Conservation (phyloP, 2,329 filamentous ascomycete species). For the Botrytis aclada region DNA sequence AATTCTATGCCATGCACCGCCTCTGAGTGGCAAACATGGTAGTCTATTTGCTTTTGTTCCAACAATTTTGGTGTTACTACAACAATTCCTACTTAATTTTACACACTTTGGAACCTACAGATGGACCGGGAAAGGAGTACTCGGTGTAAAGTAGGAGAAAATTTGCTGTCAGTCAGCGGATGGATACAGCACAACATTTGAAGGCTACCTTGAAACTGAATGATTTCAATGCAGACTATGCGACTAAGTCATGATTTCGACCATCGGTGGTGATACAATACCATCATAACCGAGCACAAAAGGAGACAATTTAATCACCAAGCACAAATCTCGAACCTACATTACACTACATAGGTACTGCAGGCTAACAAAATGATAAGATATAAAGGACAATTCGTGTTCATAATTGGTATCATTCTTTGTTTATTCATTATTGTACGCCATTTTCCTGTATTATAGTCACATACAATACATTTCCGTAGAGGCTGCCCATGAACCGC, state of each 20-base stretch:
- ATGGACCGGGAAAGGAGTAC: neutral
- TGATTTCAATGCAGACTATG: neutral
- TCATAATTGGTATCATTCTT: neutral
- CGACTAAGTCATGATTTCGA: neutral
- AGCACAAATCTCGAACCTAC: neutral
- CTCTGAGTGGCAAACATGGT: neutral
- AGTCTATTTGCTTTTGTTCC: neutral
- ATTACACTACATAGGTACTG: neutral
- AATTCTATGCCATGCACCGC: neutral
- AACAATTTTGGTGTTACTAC: neutral
- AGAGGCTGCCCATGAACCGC: neutral
- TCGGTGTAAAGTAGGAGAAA: neutral
- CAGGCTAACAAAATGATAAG: neutral
- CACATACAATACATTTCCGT: neutral
- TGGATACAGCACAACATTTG: neutral
- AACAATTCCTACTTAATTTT: neutral
- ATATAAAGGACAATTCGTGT: neutral
- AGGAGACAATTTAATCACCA: neutral
- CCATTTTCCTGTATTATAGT: neutral
- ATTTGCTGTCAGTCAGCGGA: no score
- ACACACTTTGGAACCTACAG: neutral
- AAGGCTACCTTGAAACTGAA: neutral
- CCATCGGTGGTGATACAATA: neutral
- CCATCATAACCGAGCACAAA: neutral
- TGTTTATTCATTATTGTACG: constrained; percentile 4